Evolutionary conservation across 495 filamentous ascomycete species (phyloP).

Genomic region (Alectoria sarmentosa): DNA sequence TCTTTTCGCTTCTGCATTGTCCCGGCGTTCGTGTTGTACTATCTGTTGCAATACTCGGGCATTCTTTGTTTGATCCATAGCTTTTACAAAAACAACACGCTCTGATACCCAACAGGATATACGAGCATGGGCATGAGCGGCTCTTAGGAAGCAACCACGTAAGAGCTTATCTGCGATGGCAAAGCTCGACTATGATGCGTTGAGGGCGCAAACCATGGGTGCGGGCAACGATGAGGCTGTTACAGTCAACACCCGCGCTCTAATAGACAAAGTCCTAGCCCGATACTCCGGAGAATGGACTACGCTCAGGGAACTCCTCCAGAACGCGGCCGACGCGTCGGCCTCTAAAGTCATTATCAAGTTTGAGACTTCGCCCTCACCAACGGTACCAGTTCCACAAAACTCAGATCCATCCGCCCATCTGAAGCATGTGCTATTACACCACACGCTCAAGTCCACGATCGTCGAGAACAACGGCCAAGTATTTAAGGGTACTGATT

Average conservation of each 20-base stretch:
- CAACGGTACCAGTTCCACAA: conserved; percentile 62
- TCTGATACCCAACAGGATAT: background rate
- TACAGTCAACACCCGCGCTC: conserved; percentile 90
- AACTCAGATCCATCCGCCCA: conserved; percentile 58
- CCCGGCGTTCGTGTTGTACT: background rate
- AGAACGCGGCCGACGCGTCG: conserved; percentile 94
- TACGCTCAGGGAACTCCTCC: conserved; percentile 83
- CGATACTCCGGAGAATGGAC: conserved; percentile 92
- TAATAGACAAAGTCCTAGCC: conserved; percentile 96
- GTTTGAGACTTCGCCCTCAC: conserved; percentile 81
- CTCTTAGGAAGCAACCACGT: background rate
- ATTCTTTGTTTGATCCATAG: background rate
- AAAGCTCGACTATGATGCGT: conserved; percentile 67
- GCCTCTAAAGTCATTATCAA: conserved; percentile 84
- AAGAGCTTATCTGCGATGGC: conserved; percentile 42
- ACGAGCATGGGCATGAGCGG: background rate
- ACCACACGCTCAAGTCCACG: conserved; percentile 77
- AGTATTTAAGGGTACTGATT: conserved; percentile 79
- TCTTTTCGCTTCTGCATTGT: background rate
- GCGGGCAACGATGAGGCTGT: conserved; percentile 93
- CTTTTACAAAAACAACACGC: background rate
- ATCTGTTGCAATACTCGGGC: background rate
- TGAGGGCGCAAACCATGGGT: conserved; percentile 79
- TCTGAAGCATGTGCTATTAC: conserved; percentile 71
- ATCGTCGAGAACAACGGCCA: conserved; percentile 87